A percentile compares a stretch with the other conserved stretches of the same genome.
phyloP scores from a whole-genome alignment of 2,329 filamentous ascomycete genomes.

The Ophiocordyceps camponoti-saundersi region DNA sequence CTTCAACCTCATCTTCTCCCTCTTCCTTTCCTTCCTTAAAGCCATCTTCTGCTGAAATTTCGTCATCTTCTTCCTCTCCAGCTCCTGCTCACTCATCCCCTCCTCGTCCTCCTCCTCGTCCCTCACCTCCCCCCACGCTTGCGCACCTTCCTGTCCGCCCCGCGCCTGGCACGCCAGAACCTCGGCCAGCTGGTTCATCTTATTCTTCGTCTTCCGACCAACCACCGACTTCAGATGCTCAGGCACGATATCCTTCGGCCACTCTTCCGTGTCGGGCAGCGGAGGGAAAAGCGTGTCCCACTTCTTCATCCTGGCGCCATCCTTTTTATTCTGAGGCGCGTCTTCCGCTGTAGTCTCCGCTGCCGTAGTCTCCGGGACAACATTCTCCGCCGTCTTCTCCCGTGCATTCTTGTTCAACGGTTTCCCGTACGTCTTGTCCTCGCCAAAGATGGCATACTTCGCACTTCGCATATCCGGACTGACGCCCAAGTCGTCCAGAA shows the following conservation, averaged over 20 bases:
- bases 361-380: no score
- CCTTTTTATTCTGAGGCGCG: no score
- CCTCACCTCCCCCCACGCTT: no score
- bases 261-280: slow-evolving; percentile 8
- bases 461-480: slow-evolving; percentile 41
- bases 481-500: slow-evolving; percentile 70
- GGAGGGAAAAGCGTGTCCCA: slow-evolving; percentile 35
- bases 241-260: slow-evolving; percentile 7
- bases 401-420: slow-evolving; percentile 8
- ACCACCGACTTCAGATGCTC: slow-evolving; percentile 5
- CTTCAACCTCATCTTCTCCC: not conserved
- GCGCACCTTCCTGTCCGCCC: no score
- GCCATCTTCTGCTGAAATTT: no score
- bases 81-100: slow-evolving; percentile 1
- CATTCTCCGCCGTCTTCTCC: no score
- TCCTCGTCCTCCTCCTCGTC: slow-evolving; percentile 7
- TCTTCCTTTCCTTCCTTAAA: slow-evolving; percentile 2
- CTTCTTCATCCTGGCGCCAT: slow-evolving; percentile 14
- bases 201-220: slow-evolving; percentile 8
- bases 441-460: slow-evolving; percentile 40
- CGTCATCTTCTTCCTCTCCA: no score
- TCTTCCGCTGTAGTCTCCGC: no score
- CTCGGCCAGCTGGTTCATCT: slow-evolving; percentile 11
- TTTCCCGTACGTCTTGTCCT: slow-evolving; percentile 54
- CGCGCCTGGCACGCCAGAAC: slow-evolving; percentile 13